These are phyloP conservation scores for Salix purpurea DNA, from an alignment of 345 rosid genomes.

Conservation along the genomic window DNA sequence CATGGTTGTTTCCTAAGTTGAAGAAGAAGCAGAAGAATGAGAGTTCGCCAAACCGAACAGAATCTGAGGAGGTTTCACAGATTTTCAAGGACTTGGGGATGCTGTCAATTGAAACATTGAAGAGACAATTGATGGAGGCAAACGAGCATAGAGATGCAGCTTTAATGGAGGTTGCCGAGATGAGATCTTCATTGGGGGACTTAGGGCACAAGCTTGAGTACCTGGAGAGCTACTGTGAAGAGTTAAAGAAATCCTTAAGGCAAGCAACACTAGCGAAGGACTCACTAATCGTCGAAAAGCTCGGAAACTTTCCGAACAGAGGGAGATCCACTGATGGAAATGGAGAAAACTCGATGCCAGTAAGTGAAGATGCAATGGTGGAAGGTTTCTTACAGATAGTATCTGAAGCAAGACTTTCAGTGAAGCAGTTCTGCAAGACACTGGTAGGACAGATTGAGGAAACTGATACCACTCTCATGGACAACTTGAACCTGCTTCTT, in stretches of 20 bases:
- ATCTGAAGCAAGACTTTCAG: conserved; percentile 85
- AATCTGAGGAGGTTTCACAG: conserved; percentile 76
- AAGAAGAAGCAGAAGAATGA: conserved; percentile 69
- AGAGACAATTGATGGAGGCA: conserved; percentile 72
- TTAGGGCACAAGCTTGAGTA: conserved; percentile 74
- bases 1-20: conserved; percentile 75
- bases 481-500: conserved; percentile 59
- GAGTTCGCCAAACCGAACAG: conserved; percentile 58
- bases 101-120: conserved; percentile 58
- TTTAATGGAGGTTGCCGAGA: conserved; percentile 58
- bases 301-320: conserved; percentile 29
- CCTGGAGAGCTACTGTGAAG: conserved; percentile 77
- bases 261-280: conserved; percentile 51
- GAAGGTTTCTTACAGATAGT: conserved; percentile 92
- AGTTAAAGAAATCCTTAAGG: conserved; percentile 68
- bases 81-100: conserved; percentile 53
- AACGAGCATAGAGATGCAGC: conserved; percentile 74
- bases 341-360: conserved; percentile 54
- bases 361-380: conserved; percentile 79
- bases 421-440: conserved; percentile 88
- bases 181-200: conserved; percentile 72
- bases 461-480: conserved; percentile 46
- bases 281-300: conserved; percentile 26
- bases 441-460: conserved; percentile 68
- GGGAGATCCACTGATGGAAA: conserved; percentile 36